phyloP scores from a whole-genome alignment of 768 basidiomycete genomes.

The Xerocomus brunneocitrinus region DNA sequence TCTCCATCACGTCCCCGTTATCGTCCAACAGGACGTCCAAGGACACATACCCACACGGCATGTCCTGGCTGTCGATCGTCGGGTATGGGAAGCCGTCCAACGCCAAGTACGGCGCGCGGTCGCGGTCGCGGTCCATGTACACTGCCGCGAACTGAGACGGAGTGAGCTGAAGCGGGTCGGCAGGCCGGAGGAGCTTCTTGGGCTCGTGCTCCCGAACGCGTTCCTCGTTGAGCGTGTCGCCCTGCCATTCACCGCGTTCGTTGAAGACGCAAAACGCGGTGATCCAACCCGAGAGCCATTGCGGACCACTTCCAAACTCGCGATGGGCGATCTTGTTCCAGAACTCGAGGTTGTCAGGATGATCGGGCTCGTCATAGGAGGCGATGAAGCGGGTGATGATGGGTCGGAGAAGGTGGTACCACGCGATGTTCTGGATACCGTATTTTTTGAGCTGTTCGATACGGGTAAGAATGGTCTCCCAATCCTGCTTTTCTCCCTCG shows the following conservation, averaged over 20 bases:
- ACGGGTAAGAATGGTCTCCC: conserved; percentile 32
- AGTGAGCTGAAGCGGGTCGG: conserved; percentile 21
- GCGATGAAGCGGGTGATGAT: conserved; percentile 35
- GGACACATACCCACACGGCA: conserved; percentile 29
- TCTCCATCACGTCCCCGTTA: conserved; percentile 21
- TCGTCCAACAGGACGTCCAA: conserved; percentile 29
- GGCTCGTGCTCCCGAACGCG: conserved; percentile 27
- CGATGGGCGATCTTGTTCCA: conserved; percentile 35
- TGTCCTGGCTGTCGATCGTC: conserved; percentile 22
- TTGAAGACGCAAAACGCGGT: conserved; percentile 35
- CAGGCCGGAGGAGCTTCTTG: conserved; percentile 30
- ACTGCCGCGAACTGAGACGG: conserved; percentile 25
- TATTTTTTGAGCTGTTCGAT: conserved; percentile 38
- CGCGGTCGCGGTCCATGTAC: conserved; percentile 18
- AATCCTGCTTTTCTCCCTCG: conserved; percentile 39
- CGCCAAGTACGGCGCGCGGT: conserved; percentile 16
- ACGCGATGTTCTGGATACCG: conserved; percentile 34
- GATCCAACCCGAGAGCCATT: conserved; percentile 38
- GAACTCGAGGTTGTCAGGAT: conserved; percentile 32
- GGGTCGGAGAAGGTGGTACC: conserved; percentile 39
- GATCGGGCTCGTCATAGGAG: conserved; percentile 33
- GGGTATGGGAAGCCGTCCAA: conserved; percentile 30
- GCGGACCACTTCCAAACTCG: conserved; percentile 25
- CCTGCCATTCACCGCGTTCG: conserved; percentile 31
- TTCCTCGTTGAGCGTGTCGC: conserved; percentile 27